Base-by-base conservation (phyloP, 2,329 filamentous ascomycete species). In the Ascochyta lentis region DNA sequence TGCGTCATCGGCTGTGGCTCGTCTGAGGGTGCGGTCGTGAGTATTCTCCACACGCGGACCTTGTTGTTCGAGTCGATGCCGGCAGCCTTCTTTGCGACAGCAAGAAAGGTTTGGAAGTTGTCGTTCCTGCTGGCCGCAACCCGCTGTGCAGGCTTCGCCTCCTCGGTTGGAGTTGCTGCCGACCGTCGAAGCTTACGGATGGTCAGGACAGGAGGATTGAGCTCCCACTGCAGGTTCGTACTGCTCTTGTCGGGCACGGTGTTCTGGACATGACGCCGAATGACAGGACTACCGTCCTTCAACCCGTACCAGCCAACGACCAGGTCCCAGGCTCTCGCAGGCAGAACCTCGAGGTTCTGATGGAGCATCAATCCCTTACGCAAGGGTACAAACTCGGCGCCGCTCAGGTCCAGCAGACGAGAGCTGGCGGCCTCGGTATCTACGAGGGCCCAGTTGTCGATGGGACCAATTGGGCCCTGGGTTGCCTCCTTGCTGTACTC, bases 301-400 rank as follows among this genome's bases (percentile, higher is more conserved):
- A 94, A 70, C 12, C 92, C 92, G 68, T 97, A 96, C 91, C 91
- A 96, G 44, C 86, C 83, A 57, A 90, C 78, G 22, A 98, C 84
- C 59, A 92, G 78, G 48, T 91, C 85, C 92, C 93, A 98, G 4
- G 91, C 92, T 53, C 89, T 85, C 58, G 86, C 80, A 1, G 93
- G 89, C 43, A 98, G 85, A 27, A 95, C 80, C 66, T 91, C 86
- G 66, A 91, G 94, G 49, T 92, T 85, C 31, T 90, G 86, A n/a
- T 81, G 78, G 41, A 87, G 82, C 41, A 77, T 67, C 42, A 88
- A 77, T 15, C 88, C 91, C 1, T 85, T 85, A 63, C 87, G 89
- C 40, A 98, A 81, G 3, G 90, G 87, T 29, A 94, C 84, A 67
- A 92, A 96, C 27, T 69, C 60, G 10, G 75, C 66, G 15, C 83